Evolutionary conservation across 352 stramenopile species (phyloP).

Genomic region (Blastocystis sp.): DNA sequence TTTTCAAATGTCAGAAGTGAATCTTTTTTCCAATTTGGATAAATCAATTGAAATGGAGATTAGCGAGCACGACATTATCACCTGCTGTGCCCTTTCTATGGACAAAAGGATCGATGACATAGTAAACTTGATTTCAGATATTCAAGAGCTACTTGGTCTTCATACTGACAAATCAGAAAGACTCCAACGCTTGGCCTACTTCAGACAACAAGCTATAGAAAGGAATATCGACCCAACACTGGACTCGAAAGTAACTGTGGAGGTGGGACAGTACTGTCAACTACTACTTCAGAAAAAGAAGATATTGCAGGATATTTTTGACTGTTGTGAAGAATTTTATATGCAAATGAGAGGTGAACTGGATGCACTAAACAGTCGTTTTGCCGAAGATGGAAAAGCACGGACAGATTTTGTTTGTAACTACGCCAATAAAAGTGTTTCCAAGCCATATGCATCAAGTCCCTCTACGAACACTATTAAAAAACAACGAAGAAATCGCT

Average conservation of each 20-base stretch:
- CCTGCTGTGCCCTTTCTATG: constrained; percentile 11
- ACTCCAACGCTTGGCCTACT: neutral
- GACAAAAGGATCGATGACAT: neutral
- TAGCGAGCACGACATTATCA: neutral
- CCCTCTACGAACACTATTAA: neutral
- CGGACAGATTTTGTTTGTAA: neutral
- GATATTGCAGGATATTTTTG: constrained; percentile 27
- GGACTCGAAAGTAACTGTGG: neutral
- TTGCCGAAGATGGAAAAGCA: neutral
- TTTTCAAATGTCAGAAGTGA: constrained; percentile 1
- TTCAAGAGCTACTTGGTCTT: constrained; percentile 18
- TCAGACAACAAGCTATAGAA: neutral
- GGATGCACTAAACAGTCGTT: neutral
- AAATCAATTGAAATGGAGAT: neutral
- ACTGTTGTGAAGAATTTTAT: constrained; percentile 39
- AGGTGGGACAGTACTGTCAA: neutral
- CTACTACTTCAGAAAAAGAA: neutral
- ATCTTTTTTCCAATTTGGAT: neutral
- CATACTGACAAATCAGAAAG: neutral
- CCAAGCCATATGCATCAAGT: neutral
- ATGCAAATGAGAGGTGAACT: constrained; percentile 2
- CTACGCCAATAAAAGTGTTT: neutral
- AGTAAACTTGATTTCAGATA: constrained; percentile 16
- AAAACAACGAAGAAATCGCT: neutral
- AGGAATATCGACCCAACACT: neutral